phyloP scores from a whole-genome alignment of 1,139 yeast genomes.

The Nakaseomyces nivariensis region DNA sequence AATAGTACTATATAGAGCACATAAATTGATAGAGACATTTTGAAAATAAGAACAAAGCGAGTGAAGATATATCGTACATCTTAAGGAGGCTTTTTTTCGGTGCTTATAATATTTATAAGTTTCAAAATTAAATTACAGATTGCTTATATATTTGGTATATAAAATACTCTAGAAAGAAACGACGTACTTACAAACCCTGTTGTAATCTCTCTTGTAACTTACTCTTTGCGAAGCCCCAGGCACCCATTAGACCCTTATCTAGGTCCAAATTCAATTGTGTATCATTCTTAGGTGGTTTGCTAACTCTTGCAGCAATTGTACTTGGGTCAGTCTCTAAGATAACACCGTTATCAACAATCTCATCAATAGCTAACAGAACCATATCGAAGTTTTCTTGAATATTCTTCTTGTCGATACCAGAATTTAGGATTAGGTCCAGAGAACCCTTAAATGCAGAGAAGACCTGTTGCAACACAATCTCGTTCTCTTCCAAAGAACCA shows the following conservation, averaged over 20 bases:
- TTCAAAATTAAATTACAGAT: no score
- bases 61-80: no score
- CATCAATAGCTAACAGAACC: conserved; percentile 80
- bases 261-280: conserved; percentile 63
- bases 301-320: conserved; percentile 79
- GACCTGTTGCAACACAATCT: conserved; percentile 67
- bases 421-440: conserved; percentile 63
- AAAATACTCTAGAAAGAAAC: neutral
- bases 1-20: no score
- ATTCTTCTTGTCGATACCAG: conserved; percentile 69
- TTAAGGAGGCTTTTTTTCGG: neutral
- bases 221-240: conserved; percentile 83
- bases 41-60: no score
- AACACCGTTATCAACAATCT: conserved; percentile 84
- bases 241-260: conserved; percentile 81
- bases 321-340: conserved; percentile 84
- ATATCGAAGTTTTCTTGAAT: conserved; percentile 78
- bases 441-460: conserved; percentile 74
- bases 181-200: conserved; percentile 38
- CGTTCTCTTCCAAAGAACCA: conserved; percentile 78
- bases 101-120: neutral
- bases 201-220: conserved; percentile 80
- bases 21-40: no score
- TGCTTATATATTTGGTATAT: neutral
- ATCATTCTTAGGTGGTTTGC: conserved; percentile 67